Conservation (phyloP, 2,329 filamentous ascomycete species). For the Colletotrichum sp. region DNA sequence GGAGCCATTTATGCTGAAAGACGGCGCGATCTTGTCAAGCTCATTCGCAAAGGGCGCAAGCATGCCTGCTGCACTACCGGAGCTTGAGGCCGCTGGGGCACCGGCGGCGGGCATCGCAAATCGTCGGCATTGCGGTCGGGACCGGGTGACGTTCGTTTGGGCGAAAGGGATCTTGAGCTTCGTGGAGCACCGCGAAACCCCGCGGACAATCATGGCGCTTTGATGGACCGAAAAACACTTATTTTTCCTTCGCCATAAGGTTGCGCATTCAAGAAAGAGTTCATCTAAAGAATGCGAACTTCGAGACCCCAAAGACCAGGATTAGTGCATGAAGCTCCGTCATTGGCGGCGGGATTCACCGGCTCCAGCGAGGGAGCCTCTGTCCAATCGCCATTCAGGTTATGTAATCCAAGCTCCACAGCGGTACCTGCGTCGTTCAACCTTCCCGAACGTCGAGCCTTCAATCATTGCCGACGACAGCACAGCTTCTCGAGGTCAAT, state of each 20-base stretch:
- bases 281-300: conserved; percentile 1
- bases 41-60: conserved; percentile 68
- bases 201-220: conserved; percentile 37
- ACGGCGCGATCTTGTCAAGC: conserved; percentile 87
- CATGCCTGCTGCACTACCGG: conserved; percentile 40
- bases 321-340: conserved; percentile 19
- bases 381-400: conserved; percentile 7
- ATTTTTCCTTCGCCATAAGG: background rate
- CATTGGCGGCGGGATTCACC: conserved; percentile 20
- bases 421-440: conserved; percentile 9
- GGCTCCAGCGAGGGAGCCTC: background rate
- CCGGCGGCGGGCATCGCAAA: conserved; percentile 20
- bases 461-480: conserved; percentile 5
- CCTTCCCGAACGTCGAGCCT: conserved; percentile 18
- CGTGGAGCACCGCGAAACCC: conserved; percentile 33
- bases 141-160: background rate
- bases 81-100: conserved; percentile 20
- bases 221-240: background rate
- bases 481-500: conserved; percentile 30
- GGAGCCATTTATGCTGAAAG: conserved; percentile 83
- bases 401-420: conserved; percentile 14
- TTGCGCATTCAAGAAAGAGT: background rate
- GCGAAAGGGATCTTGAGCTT: conserved; percentile 23
- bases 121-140: conserved; percentile 19
- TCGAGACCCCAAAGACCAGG: background rate